Evolutionary conservation across 2,329 filamentous ascomycete genomes (phyloP).

Genomic region (Salinomyces thailandicus): DNA sequence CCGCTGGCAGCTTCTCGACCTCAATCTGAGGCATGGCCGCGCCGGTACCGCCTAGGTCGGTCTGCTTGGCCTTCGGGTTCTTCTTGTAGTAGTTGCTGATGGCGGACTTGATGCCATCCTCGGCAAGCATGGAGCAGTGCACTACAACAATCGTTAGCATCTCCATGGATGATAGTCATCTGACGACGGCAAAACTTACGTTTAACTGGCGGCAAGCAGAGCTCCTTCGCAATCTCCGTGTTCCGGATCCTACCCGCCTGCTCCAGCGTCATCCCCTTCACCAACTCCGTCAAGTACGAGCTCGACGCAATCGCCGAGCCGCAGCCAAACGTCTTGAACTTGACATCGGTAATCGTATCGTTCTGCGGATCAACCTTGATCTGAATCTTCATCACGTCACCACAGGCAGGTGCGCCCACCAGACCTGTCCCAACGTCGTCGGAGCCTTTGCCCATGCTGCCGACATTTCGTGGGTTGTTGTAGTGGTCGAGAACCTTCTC

Average conservation of each 20-base stretch:
- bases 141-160: slow-evolving; percentile 38
- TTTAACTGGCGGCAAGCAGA: slow-evolving; percentile 81
- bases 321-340: slow-evolving; percentile 97
- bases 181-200: slow-evolving; percentile 43
- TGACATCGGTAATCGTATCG: slow-evolving; percentile 85
- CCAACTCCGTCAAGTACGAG: slow-evolving; percentile 87
- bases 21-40: slow-evolving; percentile 57
- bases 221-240: slow-evolving; percentile 95
- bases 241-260: slow-evolving; percentile 89
- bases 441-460: slow-evolving; percentile 69
- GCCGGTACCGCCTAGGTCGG: slow-evolving; percentile 66
- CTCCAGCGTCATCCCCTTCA: slow-evolving; percentile 91
- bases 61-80: slow-evolving; percentile 65
- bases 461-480: slow-evolving; percentile 67
- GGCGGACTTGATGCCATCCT: slow-evolving; percentile 86
- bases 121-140: slow-evolving; percentile 86
- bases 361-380: slow-evolving; percentile 82
- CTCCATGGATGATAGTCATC: not conserved
- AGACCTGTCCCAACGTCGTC: slow-evolving; percentile 80
- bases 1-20: slow-evolving; percentile 42
- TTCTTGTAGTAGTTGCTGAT: slow-evolving; percentile 87
- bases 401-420: slow-evolving; percentile 80
- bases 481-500: slow-evolving; percentile 75
- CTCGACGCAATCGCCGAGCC: slow-evolving; percentile 90
- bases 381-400: slow-evolving; percentile 89